Evolutionary conservation across 768 basidiomycete species (phyloP).

Genomic region (Lentinula guzmanii): DNA sequence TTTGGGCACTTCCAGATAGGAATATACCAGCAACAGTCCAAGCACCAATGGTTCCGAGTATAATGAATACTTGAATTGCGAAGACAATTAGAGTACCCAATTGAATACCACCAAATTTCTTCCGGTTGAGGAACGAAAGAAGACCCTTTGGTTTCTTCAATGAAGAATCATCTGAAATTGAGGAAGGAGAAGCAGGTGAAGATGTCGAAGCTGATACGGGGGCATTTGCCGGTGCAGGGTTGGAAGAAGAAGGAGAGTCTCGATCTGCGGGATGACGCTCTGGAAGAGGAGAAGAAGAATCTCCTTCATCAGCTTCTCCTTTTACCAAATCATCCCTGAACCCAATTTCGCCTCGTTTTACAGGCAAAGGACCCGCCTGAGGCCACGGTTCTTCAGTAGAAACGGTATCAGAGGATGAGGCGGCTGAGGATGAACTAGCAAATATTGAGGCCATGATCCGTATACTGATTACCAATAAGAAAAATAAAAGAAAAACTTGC

Average conservation of each 20-base stretch:
- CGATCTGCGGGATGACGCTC: slow-evolving; percentile 46
- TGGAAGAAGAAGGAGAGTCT: slow-evolving; percentile 15
- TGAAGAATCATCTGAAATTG: slow-evolving; percentile 15
- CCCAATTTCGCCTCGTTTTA: slow-evolving; percentile 63
- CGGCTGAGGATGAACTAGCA: slow-evolving; percentile 8
- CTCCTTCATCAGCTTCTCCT: slow-evolving; percentile 10
- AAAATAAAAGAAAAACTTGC: slow-evolving; percentile 26
- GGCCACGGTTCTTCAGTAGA: slow-evolving; percentile 26
- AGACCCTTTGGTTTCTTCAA: slow-evolving; percentile 20
- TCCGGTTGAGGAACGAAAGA: slow-evolving; percentile 32
- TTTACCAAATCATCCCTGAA: slow-evolving; percentile 39
- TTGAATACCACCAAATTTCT: slow-evolving; percentile 39
- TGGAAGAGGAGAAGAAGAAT: slow-evolving; percentile 26
- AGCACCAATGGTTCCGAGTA: slow-evolving; percentile 44
- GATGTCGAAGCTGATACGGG: slow-evolving; percentile 10
- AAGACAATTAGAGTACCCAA: slow-evolving; percentile 37
- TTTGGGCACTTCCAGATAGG: slow-evolving; percentile 11
- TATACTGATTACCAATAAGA: slow-evolving; percentile 14
- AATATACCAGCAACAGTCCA: slow-evolving; percentile 44
- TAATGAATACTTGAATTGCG: slow-evolving; percentile 29
- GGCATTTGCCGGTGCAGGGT: slow-evolving; percentile 7
- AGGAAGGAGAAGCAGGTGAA: slow-evolving; percentile 10
- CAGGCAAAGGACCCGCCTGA: slow-evolving; percentile 58
- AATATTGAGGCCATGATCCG: slow-evolving; percentile 22
- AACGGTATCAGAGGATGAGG: slow-evolving; percentile 13